Evolutionary conservation across 1,284 basidiomycete genomes (phyloP).

Genomic region (Earliella scabrosa): DNA sequence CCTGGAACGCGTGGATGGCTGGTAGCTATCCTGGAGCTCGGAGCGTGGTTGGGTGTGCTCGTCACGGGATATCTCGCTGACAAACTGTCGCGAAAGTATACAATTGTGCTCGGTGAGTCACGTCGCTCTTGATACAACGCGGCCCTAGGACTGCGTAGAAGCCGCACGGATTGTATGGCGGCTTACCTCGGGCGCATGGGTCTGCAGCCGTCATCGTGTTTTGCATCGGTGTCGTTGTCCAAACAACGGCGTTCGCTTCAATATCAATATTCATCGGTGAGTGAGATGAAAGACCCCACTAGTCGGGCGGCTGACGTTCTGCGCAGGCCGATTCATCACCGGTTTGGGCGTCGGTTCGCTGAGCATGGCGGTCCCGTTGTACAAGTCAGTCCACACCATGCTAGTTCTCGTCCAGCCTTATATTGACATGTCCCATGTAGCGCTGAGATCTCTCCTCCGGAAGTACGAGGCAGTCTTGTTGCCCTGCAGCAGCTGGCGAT

Average conservation of each 20-base stretch:
- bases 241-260: slow-evolving; percentile 57
- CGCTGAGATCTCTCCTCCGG: slow-evolving; percentile 77
- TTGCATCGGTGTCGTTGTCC: slow-evolving; percentile 71
- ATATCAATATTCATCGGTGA: slow-evolving; percentile 69
- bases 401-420: neutral
- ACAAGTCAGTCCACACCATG: slow-evolving; percentile 63
- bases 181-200: too few relatives aligned
- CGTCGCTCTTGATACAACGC: too few relatives aligned
- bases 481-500: slow-evolving; percentile 84
- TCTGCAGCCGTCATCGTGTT: slow-evolving; percentile 63
- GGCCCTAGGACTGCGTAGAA: neutral
- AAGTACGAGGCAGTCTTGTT: slow-evolving; percentile 82
- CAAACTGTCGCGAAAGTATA: slow-evolving; percentile 71
- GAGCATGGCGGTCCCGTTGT: slow-evolving; percentile 76
- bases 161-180: too few relatives aligned
- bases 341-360: slow-evolving; percentile 79
- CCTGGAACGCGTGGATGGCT: slow-evolving; percentile 67
- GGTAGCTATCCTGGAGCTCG: slow-evolving; percentile 70
- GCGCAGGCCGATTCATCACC: slow-evolving; percentile 69
- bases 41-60: slow-evolving; percentile 77
- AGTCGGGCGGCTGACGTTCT: slow-evolving; percentile 5
- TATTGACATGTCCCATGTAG: slow-evolving; percentile 27
- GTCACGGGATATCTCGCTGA: slow-evolving; percentile 73
- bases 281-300: slow-evolving; percentile 2
- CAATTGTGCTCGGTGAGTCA: slow-evolving; percentile 62